phyloP scores from a whole-genome alignment of 352 stramenopile genomes.

The Phytopythium aichiense region DNA sequence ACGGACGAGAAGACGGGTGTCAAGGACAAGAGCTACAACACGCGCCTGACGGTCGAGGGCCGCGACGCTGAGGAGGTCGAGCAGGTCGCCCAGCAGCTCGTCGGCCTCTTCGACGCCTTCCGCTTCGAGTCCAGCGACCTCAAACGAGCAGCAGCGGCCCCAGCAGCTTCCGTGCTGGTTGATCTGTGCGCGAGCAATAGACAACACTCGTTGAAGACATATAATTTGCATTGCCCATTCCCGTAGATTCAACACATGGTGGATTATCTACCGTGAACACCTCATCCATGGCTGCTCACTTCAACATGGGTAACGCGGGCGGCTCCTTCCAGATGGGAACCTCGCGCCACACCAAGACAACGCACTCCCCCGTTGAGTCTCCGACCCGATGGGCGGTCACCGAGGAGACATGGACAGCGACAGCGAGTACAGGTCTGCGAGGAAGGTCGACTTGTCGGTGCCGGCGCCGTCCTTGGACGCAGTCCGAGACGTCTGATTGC shows the following conservation, averaged over 20 bases:
- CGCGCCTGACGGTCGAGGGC: conserved; percentile 61
- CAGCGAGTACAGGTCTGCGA: conserved; percentile 39
- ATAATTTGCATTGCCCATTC: no score
- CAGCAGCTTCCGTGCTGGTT: no score
- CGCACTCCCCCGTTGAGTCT: background rate
- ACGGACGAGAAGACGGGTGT: conserved; percentile 51
- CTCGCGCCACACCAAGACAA: background rate
- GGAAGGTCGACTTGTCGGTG: conserved; percentile 33
- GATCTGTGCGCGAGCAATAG: no score
- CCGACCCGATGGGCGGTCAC: background rate
- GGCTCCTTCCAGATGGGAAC: conserved; percentile 3
- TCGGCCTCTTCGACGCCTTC: conserved; percentile 23
- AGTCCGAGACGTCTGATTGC: background rate
- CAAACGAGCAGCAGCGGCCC: no score
- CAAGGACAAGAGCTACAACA: conserved; percentile 66
- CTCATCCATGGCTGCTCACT: background rate
- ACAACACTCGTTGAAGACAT: no score
- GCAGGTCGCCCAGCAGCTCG: conserved; percentile 43
- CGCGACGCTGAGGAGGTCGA: conserved; percentile 50
- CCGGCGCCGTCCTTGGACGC: conserved; percentile 1
- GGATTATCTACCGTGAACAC: background rate
- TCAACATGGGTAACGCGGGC: background rate
- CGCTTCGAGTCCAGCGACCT: conserved; percentile 3
- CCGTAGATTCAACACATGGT: background rate
- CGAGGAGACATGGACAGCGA: conserved; percentile 22